These are phyloP conservation scores for Amanita rubescens DNA, from an alignment of 768 basidiomycete genomes.

Conservation along the genomic window DNA sequence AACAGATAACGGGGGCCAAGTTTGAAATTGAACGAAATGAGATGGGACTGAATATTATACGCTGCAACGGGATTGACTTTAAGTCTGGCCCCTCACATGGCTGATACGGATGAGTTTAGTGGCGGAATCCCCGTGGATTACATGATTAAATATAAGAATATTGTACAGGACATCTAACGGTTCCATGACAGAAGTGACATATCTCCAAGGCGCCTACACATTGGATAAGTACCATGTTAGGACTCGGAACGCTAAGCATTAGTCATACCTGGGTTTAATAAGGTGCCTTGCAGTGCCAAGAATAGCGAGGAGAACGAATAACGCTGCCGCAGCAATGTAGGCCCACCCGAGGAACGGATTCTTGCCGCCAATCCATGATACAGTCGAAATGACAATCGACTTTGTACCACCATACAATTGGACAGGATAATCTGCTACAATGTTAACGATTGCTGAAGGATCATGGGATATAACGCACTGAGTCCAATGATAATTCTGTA, in stretches of 20 bases:
- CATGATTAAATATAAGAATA: not conserved
- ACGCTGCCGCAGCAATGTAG: slow-evolving; percentile 81
- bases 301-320: slow-evolving; percentile 85
- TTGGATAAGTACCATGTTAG: slow-evolving; percentile 7
- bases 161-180: slow-evolving; percentile 26
- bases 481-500: slow-evolving; percentile 74
- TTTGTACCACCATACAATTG: slow-evolving; percentile 89
- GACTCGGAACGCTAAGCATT: not conserved
- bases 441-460: slow-evolving; percentile 7
- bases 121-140: not conserved
- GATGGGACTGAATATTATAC: slow-evolving; percentile 36
- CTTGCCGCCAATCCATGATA: slow-evolving; percentile 98
- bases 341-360: slow-evolving; percentile 99
- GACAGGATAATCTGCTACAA: slow-evolving; percentile 79
- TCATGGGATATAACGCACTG: slow-evolving; percentile 50
- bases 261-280: slow-evolving; percentile 76
- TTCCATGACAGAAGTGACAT: slow-evolving; percentile 88
- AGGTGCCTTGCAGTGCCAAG: slow-evolving; percentile 88
- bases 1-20: slow-evolving; percentile 58
- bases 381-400: slow-evolving; percentile 93
- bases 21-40: slow-evolving; percentile 46
- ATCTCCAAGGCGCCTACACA: slow-evolving; percentile 68
- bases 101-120: not conserved
- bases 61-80: slow-evolving; percentile 62
- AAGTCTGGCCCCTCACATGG: slow-evolving; percentile 12